Evolutionary conservation across 2,329 filamentous ascomycete species (phyloP), one percentile per base, ranked within the genome.

Genomic region (Colletotrichum chrysophilum): DNA sequence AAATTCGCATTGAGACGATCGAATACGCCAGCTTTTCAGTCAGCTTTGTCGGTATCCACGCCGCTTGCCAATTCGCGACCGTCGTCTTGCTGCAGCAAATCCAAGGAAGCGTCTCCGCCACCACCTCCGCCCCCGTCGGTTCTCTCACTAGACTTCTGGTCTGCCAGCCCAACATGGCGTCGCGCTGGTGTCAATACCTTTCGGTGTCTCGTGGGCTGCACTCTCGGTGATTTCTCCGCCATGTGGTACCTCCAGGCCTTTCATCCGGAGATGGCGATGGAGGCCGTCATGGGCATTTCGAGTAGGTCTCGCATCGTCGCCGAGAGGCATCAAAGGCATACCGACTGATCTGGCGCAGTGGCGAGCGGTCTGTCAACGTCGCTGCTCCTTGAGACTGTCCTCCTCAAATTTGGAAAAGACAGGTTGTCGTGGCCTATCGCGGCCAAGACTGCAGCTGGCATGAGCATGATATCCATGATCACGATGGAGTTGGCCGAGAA

Each of bases 381-480:
- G 0, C 84, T 91, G 43, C 77, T 88, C 0, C 84, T 91, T 0
- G 89, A 92, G 79, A 91, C 89, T 0, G 78, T 86, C 1, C 83
- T 91, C 5, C 86, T 91, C 3, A 85, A 85, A 1, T 78, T 84
- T 1, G 90, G 89, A 1, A 84, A 83, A 2, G 90, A 91, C 69
- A 79, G 81, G 9, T 81, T 91, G 0, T 77, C 87, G 0, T 91
- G 88, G 89, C 71, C 78, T 0, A 79, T 78, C 1, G 90, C 90
- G 0, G 85, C 83, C 4, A 87, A 84, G 60, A 91, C 90, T 0
- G 90, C 90, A 0, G 86, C 87, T 26, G 90, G 90, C 1, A 92
- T 91, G 90, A 91, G 90, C 73, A 81, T 91, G 64, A 87, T 91
- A 12, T 91, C 89, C 0, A 91, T 91, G 90, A 12, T 91, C 3